These are phyloP conservation scores for Xylariaceae sp. DNA, from an alignment of 2,329 filamentous ascomycete species.

Conservation along the genomic window DNA sequence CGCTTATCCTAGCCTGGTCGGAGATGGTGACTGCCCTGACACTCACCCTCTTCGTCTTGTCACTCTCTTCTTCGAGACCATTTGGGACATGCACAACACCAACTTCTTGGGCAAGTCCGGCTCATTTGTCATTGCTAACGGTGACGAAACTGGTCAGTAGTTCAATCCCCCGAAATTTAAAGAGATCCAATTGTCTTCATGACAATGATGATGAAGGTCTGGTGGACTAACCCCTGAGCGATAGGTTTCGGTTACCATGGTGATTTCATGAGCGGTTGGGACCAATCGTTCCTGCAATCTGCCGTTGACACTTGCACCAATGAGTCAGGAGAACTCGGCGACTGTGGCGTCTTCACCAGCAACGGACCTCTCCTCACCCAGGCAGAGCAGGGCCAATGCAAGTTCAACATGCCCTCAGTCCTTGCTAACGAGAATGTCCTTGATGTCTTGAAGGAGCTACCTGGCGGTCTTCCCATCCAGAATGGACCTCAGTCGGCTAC, in stretches of 20 bases:
- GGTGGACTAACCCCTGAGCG: neutral
- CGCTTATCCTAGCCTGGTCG: conserved; percentile 71
- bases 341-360: conserved; percentile 66
- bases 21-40: conserved; percentile 68
- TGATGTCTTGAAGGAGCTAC: conserved; percentile 47
- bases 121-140: conserved; percentile 70
- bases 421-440: conserved; percentile 52
- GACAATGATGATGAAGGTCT: neutral
- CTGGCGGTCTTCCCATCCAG: conserved; percentile 54
- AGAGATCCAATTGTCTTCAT: neutral
- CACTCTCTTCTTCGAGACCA: conserved; percentile 78
- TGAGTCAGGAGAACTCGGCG: conserved; percentile 59
- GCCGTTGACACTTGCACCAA: conserved; percentile 74
- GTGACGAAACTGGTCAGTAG: conserved; percentile 63
- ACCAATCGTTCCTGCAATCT: conserved; percentile 58
- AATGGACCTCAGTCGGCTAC: conserved; percentile 27
- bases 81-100: conserved; percentile 62
- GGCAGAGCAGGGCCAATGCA: conserved; percentile 51
- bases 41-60: conserved; percentile 63
- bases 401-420: conserved; percentile 50
- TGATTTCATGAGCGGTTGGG: conserved; percentile 79
- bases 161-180: neutral
- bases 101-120: conserved; percentile 56
- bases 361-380: conserved; percentile 50
- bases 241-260: conserved; percentile 69